Evolutionary conservation across 768 basidiomycete species (phyloP).

Genomic region (Austroboletus festivus): DNA sequence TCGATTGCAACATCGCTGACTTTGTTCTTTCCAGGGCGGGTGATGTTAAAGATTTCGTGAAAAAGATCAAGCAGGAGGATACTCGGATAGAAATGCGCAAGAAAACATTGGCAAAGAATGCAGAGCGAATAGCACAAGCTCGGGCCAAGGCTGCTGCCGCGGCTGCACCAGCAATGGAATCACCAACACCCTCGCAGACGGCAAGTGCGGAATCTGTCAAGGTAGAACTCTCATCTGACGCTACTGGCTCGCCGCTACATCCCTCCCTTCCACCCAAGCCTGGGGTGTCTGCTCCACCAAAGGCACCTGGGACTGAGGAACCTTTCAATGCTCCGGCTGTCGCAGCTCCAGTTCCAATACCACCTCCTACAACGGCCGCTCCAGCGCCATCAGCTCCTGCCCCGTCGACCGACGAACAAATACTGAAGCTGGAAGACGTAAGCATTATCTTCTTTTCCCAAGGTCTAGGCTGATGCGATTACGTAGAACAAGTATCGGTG

Average conservation of each 20-base stretch:
- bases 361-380: conserved; percentile 13
- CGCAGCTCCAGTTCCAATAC: conserved; percentile 8
- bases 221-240: conserved; percentile 15
- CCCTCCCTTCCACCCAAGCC: conserved; percentile 75
- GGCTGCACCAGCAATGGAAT: conserved; percentile 19
- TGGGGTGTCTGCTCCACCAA: conserved; percentile 37
- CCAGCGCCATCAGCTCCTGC: conserved; percentile 24
- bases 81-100: conserved; percentile 52
- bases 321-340: conserved; percentile 19
- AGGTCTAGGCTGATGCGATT: conserved; percentile 11
- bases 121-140: conserved; percentile 37
- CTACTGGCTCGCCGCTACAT: conserved; percentile 48
- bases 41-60: conserved; percentile 71
- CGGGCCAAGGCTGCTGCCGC: conserved; percentile 42
- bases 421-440: conserved; percentile 64
- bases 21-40: conserved; percentile 47
- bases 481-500: conserved; percentile 70
- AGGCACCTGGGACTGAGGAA: conserved; percentile 32
- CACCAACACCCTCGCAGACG: conserved; percentile 12
- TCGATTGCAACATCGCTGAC: conserved; percentile 2
- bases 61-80: conserved; percentile 67
- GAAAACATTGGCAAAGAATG: conserved; percentile 37
- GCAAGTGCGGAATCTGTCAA: conserved; percentile 17
- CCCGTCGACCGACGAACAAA: conserved; percentile 44
- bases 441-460: not conserved